Base-by-base conservation (phyloP, 345 rosid genomes). In the Eucalyptus curtisii region DNA sequence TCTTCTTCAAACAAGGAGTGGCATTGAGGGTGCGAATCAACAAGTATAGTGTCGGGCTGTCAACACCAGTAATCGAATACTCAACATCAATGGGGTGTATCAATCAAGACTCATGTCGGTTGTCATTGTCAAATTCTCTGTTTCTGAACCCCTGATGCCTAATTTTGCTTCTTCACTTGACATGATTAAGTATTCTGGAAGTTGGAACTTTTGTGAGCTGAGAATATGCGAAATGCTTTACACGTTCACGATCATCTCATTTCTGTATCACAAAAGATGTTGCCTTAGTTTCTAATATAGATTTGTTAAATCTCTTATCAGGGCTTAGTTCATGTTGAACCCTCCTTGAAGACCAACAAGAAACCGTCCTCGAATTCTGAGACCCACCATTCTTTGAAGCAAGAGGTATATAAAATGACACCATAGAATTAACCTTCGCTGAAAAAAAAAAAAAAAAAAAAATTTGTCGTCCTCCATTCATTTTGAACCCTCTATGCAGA, bases 381-480 rank as follows among this genome's bases (percentile, higher is more conserved):
- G 87, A 95, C 92, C 86, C 95, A 94, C 87, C 90, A 87, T 89
- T 95, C 94, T 66, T 89, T 98, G 93, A 95, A 94, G 94, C 96
- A 95, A 91, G 99, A 98, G 99, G 99, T 98, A 84, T 87, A 92
- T 82, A 79, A 40, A 85, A 66, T 30, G 45, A 22, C 13, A 13
- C 85, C 44, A 27, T 16, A 12, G 85, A n/a, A 47, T 45, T 49
- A 49, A 50, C 10, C 53, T 40, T 66, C 45, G 31, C 20, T 61
- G 49, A 49, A 25, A 88, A n/a, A 7, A 52, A 17, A 52, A 3
- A 0, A 50, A 52, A 2, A 49, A 16, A 6, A 49, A 52, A 7
- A 52, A 52, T 19, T 86, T 31, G 16, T 44, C 42, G 4, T 47
- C 52, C 59, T 45, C 24, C 66, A 66, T n/a, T 49, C n/a, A 31